Base-by-base conservation (phyloP, 2,329 filamentous ascomycete genomes). In the Phyllosticta citrichinensis region DNA sequence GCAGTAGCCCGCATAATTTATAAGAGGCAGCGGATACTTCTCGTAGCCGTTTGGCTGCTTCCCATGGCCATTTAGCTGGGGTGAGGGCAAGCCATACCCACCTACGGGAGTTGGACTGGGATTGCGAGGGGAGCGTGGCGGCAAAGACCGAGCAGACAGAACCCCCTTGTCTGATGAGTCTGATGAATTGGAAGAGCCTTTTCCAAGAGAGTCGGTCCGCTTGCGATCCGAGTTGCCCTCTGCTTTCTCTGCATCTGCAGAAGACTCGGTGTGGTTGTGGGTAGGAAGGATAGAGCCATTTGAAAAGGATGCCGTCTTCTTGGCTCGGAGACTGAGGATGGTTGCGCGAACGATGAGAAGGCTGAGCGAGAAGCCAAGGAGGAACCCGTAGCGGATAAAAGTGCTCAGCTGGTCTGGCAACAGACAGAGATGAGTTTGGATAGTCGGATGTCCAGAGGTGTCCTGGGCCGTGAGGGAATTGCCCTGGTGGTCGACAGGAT, bases 351-450 rank as follows among this genome's bases (percentile, higher is more conserved):
- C 62, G 25, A 77, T 59, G 8, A 86, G 74, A 5, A 79, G 60
- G 19, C 76, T 17, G 0, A 85, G 60, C 1, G 82, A 85, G 50
- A 84, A 62, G 9, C 70, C 79, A 0, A 87, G 77, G 17, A 94
- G 78, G 27, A 81, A 76, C 35, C 80, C 83, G 70, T 99, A 99
- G 61, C 83, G 82, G 63, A 94, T 84, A 73, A 93, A 96, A 6
- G 91, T 92, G 56, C 83, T 82, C 11, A 97, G 79, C 73, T 97
- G 91, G 72, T 93, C 91, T 0, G 94, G 94, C 9, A 97, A 80
- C 1, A 99, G 82, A 70, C 94, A 99, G 2, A 97, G 82, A 65
- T 95, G 89, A 0, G 89, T 94, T 74, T 97, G 90, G 3, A 96
- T 75, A 0, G 93, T 97, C 3, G 63, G 61, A 4, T 66, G 64